Percentiles rank a stretch among this genome's conserved stretches.
Evolutionary conservation across 148 eudicot genomes (phyloP).

Genomic region (Nepenthes mirabilis): DNA sequence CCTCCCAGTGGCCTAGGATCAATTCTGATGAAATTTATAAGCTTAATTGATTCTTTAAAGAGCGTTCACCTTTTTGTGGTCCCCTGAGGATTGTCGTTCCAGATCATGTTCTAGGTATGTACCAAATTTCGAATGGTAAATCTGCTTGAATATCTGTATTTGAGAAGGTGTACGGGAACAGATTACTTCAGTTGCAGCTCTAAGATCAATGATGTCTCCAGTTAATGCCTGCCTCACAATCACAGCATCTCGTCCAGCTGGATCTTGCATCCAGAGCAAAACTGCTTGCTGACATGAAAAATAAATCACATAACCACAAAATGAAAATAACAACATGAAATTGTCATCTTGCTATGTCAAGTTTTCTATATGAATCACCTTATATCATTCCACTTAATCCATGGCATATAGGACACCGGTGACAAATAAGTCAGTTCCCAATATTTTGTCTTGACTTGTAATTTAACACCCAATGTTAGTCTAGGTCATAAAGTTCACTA

Average conservation of each 20-base stretch:
- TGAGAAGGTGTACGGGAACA: slow-evolving; percentile 74
- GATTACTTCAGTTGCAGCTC: slow-evolving; percentile 61
- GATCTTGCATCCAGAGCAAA: slow-evolving; percentile 19
- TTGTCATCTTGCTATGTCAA: no score
- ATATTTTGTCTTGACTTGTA: no score
- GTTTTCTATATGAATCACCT: no score
- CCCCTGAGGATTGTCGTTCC: slow-evolving; percentile 39
- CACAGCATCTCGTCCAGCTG: slow-evolving; percentile 67
- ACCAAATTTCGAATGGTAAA: slow-evolving; percentile 34
- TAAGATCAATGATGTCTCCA: slow-evolving; percentile 24
- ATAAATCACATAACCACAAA: background rate
- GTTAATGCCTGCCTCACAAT: slow-evolving; percentile 40
- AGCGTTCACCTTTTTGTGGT: slow-evolving; percentile 45
- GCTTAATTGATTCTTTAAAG: background rate
- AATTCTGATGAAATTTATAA: background rate
- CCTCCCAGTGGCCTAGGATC: background rate
- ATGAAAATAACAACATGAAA: background rate
- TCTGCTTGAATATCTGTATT: slow-evolving; percentile 53
- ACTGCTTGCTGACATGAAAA: background rate
- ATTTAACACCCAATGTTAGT: no score
- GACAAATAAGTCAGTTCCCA: no score
- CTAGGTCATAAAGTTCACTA: no score
- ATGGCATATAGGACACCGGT: no score
- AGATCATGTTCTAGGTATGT: slow-evolving; percentile 64
- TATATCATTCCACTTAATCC: no score